Evolutionary conservation across 345 rosid genomes (phyloP).

Genomic region (Erucastrum elatum): DNA sequence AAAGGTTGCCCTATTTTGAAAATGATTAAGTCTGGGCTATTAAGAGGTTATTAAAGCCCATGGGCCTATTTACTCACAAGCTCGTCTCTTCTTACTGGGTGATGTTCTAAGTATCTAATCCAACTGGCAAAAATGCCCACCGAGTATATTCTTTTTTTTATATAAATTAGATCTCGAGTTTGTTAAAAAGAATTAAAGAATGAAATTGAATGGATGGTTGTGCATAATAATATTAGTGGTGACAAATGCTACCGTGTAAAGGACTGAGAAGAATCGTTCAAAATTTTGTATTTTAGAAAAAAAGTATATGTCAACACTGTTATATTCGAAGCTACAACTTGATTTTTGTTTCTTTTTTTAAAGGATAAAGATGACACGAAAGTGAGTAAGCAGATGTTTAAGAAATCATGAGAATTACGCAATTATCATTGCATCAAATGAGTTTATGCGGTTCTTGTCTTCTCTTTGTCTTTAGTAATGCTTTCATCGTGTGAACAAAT

Average conservation of each 20-base stretch:
- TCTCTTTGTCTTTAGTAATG: conserved; percentile 27
- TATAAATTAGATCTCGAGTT: neutral
- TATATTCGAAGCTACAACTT: conserved; percentile 4
- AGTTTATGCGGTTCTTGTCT: conserved; percentile 30
- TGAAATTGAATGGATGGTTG: conserved; percentile 21
- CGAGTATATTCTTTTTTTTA: neutral
- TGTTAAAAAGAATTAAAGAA: neutral
- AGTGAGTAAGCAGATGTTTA: conserved; percentile 1
- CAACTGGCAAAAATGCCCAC: neutral
- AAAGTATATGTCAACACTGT: neutral
- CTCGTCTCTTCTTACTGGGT: neutral
- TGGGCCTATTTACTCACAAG: neutral
- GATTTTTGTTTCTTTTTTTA: neutral
- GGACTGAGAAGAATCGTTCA: conserved; percentile 20
- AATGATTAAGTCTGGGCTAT: conserved; percentile 5
- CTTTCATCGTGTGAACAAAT: conserved; percentile 37
- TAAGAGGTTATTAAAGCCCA: neutral
- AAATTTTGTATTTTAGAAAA: neutral
- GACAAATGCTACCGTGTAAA: conserved; percentile 40
- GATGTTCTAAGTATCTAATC: neutral
- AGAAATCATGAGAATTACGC: conserved; percentile 24
- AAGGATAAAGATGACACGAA: conserved; percentile 26
- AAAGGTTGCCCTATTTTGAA: neutral
- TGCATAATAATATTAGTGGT: conserved; percentile 14
- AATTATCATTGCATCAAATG: conserved; percentile 29